Base-by-base conservation (phyloP, 495 filamentous ascomycete genomes). In the Usnea hakonensis region DNA sequence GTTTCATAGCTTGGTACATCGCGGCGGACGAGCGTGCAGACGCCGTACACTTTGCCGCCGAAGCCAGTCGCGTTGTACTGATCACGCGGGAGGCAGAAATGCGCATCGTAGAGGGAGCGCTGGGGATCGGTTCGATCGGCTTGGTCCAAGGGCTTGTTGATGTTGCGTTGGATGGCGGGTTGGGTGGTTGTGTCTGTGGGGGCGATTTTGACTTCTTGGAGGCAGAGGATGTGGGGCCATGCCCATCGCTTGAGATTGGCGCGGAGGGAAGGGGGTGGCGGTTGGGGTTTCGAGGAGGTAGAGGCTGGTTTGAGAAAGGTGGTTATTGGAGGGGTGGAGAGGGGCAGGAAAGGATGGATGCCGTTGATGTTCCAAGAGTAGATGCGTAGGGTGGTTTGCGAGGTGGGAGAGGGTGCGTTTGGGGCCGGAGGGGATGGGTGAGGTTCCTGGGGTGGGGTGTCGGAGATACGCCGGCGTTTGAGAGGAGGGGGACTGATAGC, bases 301-400 rank as follows among this genome's bases (percentile, higher is more conserved):
- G 60, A 26, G 32, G 46, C 55, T 58, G 41, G 57, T 57, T 55
- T 64, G 64, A 83, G 79, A 68, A 76, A 81, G 28, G 68, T 71
- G 3, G 74, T 76, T 38, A 83, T 80, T 19, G 58, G 46, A 1
- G 26, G 72, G 63, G 48, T 63, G 41, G 64, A 73, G 58, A 32
- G 28, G 0, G 67, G 67, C 2, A 81, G 68, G 40, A 78, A 79
- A 0, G 77, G 71, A 3, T 54, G 50, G 14, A 82, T 76, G 58
- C 80, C 78, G 67, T 82, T 82, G 61, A 82, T 72, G 60, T 82
- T 82, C 78, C 79, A 81, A 0, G 76, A 75, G 60, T 76, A 78
- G 19, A 82, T 61, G 30, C 69, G 69, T 0, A 77, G 60, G 32
- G 28, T 19, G 13, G 30, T 21, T 1, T 5, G 55, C 2, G 7